Base-by-base conservation (phyloP, 768 basidiomycete species). In the Hemileccinum rubropunctum region DNA sequence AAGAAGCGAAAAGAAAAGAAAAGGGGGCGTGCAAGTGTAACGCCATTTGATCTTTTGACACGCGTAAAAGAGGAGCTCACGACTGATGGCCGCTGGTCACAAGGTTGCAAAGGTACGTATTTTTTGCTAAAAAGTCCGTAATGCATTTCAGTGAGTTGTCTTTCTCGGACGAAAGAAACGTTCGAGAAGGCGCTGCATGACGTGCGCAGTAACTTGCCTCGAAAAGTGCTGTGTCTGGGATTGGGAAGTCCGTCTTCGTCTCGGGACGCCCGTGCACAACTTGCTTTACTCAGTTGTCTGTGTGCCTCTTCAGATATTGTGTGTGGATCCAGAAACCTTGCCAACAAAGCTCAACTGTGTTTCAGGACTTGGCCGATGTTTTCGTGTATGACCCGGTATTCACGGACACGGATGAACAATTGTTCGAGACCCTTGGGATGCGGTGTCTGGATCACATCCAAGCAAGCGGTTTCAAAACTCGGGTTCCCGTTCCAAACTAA, bases 321-420 rank as follows among this genome's bases (percentile, higher is more conserved):
- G 68, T 65, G 86, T 83, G 51, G 18, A 40, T 42, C 32, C 28
- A 27, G 46, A 33, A 13, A 12, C 28, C 8, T 30, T 30, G 28
- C 4, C 28, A 4, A 12, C 28, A 30, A 30, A 30, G 2, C 28
- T 30, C 2, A 23, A 35, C 44, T 45, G 58, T 37, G 21, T 21
- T 45, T 26, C 59, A 88, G 86, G 75, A 72, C 56, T 71, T 63
- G 57, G 62, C 64, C 36, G 65, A 68, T 15, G 73, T 87, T 44
- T 76, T 74, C 54, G 52, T 83, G 34, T 88, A 80, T 67, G 88
- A 91, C 72, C 88, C 88, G 52, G 78, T 83, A n/a, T 87, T 89
- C 67, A 76, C 83, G 61, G 74, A 72, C 17, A 76, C 79, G 58
- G 88, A 90, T 59, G 51, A 56, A 35, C 58, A 63, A n/a, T 71